Base-by-base conservation (phyloP, 495 filamentous ascomycete genomes). In the Annulohypoxylon maeteangense region DNA sequence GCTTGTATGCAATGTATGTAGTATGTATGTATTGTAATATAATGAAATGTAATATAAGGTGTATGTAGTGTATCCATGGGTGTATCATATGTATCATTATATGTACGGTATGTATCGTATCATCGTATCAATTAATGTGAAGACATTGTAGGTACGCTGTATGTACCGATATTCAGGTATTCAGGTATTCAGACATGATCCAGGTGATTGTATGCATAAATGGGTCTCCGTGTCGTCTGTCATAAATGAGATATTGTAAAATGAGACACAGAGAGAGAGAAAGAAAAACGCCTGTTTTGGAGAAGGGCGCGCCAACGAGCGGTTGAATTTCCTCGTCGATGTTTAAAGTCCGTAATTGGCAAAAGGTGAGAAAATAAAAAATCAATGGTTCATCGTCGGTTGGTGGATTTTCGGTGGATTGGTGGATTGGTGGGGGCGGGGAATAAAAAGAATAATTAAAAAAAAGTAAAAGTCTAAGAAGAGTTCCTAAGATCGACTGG, bases 381-480 rank as follows among this genome's bases (percentile, higher is more conserved):
- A 47, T 16, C 4, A 48, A 36, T 34, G 44, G 31, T 55, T 18
- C 36, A 38, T 56, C 32, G 18, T 45, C 44, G 29, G 25, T 12
- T 44, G 16, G 40, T 44, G 40, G 40, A 44, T 44, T 44, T 42
- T 14, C n/a, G 55, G 36, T 38, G 20, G 20, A 10, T 50, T 18
- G 10, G 42, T 40, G 54, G n/a, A 22, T 61, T 53, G 62, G 68
- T 67, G 63, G 63, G 68, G 68, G 62, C 59, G 68, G 68, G 61
- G 62, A 65, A 57, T 20, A 34, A 48, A 64, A 29, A 29, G 12
- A 32, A 53, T 16, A 38, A 34, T 20, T 14, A 56, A 32, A 31
- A 53, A 29, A 31, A 53, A 27, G 23, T 31, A 31, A n/a, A 31
- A 32, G 16, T 11, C 7, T 7, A 18, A 23, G n/a, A 16, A 6